A percentile compares a stretch with the other conserved stretches of the same genome.
Conservation (phyloP, 495 filamentous ascomycete species). For the Gamarada debralockiae region DNA sequence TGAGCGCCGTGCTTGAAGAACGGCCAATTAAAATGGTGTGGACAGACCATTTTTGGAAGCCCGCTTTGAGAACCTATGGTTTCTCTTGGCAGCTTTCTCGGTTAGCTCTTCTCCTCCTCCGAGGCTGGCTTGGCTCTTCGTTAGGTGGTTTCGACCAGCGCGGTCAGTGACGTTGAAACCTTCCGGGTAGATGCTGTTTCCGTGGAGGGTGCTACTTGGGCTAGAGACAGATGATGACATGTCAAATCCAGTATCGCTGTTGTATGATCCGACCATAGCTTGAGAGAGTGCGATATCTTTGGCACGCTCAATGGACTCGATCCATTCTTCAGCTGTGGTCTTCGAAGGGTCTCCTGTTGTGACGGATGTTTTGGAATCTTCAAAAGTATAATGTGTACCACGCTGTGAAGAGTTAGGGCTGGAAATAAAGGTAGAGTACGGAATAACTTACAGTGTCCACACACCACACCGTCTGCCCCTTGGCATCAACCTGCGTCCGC, state of each 20-base stretch:
- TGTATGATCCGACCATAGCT: slow-evolving; percentile 60
- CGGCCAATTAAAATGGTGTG: slow-evolving; percentile 58
- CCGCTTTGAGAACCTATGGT: slow-evolving; percentile 77
- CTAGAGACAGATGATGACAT: slow-evolving; percentile 69
- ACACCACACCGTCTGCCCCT: slow-evolving; percentile 82
- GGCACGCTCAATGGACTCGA: slow-evolving; percentile 77
- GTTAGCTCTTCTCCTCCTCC: slow-evolving; percentile 15
- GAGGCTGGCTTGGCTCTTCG: slow-evolving; percentile 50
- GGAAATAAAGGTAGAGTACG: not conserved
- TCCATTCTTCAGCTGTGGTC: slow-evolving; percentile 75
- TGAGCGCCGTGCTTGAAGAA: not conserved
- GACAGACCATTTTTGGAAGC: slow-evolving; percentile 88
- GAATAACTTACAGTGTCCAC: slow-evolving; percentile 80
- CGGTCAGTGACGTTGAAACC: slow-evolving; percentile 42
- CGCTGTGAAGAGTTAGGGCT: slow-evolving; percentile 46
- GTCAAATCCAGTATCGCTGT: slow-evolving; percentile 66
- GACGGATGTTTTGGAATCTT: slow-evolving; percentile 71
- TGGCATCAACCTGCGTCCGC: slow-evolving; percentile 74
- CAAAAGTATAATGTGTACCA: slow-evolving; percentile 89
- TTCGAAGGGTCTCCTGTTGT: slow-evolving; percentile 32
- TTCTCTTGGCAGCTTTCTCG: slow-evolving; percentile 51
- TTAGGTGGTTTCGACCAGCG: slow-evolving; percentile 45
- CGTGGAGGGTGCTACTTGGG: slow-evolving; percentile 65
- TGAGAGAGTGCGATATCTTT: slow-evolving; percentile 76
- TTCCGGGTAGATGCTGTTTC: slow-evolving; percentile 33